Percentiles rank a stretch among this genome's conserved stretches.
phyloP scores from a whole-genome alignment of 2,329 filamentous ascomycete species.

The Fusarium verticillioides region DNA sequence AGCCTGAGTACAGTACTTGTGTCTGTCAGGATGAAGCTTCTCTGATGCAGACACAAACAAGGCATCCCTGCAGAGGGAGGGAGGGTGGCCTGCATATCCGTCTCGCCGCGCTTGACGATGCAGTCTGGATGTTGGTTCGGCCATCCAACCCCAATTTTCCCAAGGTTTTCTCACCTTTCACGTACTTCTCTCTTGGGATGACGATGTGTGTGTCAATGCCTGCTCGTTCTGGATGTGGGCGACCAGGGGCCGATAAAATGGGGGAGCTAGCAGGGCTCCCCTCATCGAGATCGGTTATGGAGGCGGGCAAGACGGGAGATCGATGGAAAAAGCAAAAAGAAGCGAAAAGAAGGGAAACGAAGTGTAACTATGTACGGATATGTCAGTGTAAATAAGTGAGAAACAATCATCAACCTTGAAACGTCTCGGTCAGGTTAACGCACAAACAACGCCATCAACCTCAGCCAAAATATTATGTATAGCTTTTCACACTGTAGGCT shows the following conservation, averaged over 20 bases:
- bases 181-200: constrained; percentile 9
- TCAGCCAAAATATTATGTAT: background rate
- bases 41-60: constrained; percentile 26
- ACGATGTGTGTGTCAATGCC: constrained; percentile 8
- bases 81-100: constrained; percentile 29
- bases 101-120: constrained; percentile 33
- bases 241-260: constrained; percentile 22
- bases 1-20: background rate
- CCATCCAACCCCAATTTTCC: background rate
- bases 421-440: constrained; percentile 21
- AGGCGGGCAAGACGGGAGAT: constrained; percentile 43
- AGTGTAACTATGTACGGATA: background rate
- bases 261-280: constrained; percentile 18
- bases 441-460: background rate
- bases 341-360: constrained; percentile 31
- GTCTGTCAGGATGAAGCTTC: constrained; percentile 13
- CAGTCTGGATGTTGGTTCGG: constrained; percentile 21
- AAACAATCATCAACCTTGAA: constrained; percentile 8
- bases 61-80: constrained; percentile 27
- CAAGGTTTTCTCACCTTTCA: constrained; percentile 6
- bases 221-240: constrained; percentile 8
- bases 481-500: background rate
- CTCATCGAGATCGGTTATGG: constrained; percentile 28
- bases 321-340: constrained; percentile 38
- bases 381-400: background rate